Percentiles rank a stretch among this genome's conserved stretches.
Evolutionary conservation across 352 stramenopile species (phyloP).

Genomic region (Globisporangium paroecandrum): DNA sequence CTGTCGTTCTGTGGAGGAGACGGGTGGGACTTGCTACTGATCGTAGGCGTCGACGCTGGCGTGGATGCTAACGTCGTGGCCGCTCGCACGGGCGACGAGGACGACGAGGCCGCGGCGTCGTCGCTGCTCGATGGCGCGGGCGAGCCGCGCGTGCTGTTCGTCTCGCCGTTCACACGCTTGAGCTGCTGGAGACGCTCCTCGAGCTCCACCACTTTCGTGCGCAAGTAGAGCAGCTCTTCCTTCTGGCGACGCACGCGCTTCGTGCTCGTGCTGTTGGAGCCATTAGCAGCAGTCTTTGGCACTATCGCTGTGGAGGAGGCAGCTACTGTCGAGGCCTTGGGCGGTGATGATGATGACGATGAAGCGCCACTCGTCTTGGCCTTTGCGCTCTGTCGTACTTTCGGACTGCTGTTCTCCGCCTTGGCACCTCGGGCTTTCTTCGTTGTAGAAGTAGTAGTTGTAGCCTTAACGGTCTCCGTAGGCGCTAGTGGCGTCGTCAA

Average conservation of each 20-base stretch:
- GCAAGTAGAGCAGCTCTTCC: constrained; percentile 23
- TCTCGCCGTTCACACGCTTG: constrained; percentile 15
- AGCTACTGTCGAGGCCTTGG: neutral
- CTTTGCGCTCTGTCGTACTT: constrained; percentile 4
- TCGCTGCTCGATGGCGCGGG: constrained; percentile 7
- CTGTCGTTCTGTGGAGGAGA: neutral
- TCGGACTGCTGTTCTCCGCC: neutral
- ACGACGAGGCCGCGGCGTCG: neutral
- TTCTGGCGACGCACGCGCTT: constrained; percentile 23
- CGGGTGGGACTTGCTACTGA: neutral
- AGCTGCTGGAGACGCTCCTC: constrained; percentile 18
- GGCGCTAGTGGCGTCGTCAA: constrained; percentile 5
- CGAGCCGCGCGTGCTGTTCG: constrained; percentile 6
- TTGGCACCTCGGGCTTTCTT: neutral
- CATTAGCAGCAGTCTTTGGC: neutral
- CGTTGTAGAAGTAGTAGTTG: neutral
- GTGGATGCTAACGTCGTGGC: neutral
- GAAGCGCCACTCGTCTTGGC: neutral
- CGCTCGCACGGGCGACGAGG: neutral
- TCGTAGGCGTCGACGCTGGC: neutral
- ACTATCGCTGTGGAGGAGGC: neutral
- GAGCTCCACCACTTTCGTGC: constrained; percentile 22
- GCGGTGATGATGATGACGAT: neutral
- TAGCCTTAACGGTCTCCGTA: neutral
- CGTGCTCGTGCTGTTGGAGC: constrained; percentile 17